Conservation (phyloP, 164 flowering plant genomes). For the Berberis thunbergii region DNA sequence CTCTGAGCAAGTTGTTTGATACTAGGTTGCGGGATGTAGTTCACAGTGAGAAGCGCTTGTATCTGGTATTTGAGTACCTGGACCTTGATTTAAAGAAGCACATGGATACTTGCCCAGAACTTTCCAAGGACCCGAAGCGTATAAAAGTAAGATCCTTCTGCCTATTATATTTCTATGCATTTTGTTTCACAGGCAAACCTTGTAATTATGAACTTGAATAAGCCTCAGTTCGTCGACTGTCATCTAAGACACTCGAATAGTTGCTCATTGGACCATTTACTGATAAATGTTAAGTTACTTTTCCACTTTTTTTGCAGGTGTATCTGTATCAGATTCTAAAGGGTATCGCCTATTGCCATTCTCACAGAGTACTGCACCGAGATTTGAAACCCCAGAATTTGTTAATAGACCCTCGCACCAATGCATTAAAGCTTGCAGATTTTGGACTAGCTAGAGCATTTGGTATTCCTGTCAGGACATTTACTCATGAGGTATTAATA, state of each 20-base stretch:
- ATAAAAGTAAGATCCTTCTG: slow-evolving; percentile 43
- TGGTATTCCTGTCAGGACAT: slow-evolving; percentile 88
- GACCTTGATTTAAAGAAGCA: slow-evolving; percentile 96
- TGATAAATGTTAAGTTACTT: too few relatives aligned
- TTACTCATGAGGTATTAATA: slow-evolving; percentile 73
- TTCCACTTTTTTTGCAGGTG: too few relatives aligned
- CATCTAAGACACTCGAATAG: too few relatives aligned
- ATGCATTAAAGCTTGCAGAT: slow-evolving; percentile 85
- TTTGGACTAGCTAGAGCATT: slow-evolving; percentile 95
- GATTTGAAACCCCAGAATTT: slow-evolving; percentile 91
- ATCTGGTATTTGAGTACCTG: slow-evolving; percentile 90
- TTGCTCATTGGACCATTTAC: too few relatives aligned
- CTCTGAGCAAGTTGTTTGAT: slow-evolving; percentile 3
- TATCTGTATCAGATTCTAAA: neutral
- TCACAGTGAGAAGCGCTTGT: slow-evolving; percentile 87
- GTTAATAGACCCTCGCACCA: slow-evolving; percentile 78
- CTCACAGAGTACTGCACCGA: slow-evolving; percentile 15
- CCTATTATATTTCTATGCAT: slow-evolving; percentile 2
- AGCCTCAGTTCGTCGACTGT: too few relatives aligned
- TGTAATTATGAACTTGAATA: too few relatives aligned
- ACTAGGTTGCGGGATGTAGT: slow-evolving; percentile 92
- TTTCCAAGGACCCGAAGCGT: slow-evolving; percentile 59
- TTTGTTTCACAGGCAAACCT: too few relatives aligned
- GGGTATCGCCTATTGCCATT: neutral
- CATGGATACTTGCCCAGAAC: slow-evolving; percentile 90